A percentile compares a stretch with the other conserved stretches of the same genome.
phyloP scores from a whole-genome alignment of 2,329 filamentous ascomycete species.

The Fusarium nurragi region DNA sequence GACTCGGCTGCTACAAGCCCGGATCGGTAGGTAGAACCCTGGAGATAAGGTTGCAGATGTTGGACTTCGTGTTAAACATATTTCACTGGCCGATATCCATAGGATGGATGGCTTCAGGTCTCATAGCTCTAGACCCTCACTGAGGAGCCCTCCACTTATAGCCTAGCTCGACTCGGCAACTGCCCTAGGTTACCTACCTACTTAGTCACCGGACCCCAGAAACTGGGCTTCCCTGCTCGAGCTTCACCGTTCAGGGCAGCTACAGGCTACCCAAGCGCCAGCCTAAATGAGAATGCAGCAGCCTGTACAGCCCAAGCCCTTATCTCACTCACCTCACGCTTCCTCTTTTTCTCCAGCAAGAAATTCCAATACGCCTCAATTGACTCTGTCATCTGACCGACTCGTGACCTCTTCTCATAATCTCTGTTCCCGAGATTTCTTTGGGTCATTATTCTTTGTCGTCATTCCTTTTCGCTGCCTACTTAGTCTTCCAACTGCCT shows the following conservation, averaged over 20 bases:
- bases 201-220: slow-evolving; percentile 40
- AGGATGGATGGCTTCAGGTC: neutral
- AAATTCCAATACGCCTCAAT: slow-evolving; percentile 28
- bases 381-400: slow-evolving; percentile 35
- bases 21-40: slow-evolving; percentile 6
- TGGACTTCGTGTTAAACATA: neutral
- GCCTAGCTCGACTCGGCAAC: slow-evolving; percentile 33
- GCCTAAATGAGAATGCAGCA: neutral
- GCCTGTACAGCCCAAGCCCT: slow-evolving; percentile 24
- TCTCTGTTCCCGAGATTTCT: slow-evolving; percentile 20
- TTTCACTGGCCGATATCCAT: slow-evolving; percentile 18
- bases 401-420: slow-evolving; percentile 16
- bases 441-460: slow-evolving; percentile 24
- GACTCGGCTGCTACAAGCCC: slow-evolving; percentile 3
- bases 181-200: slow-evolving; percentile 29
- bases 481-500: slow-evolving; percentile 6
- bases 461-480: slow-evolving; percentile 30
- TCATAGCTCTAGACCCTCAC: neutral
- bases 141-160: slow-evolving; percentile 31
- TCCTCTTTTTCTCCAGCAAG: slow-evolving; percentile 5
- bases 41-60: slow-evolving; percentile 14
- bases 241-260: slow-evolving; percentile 32
- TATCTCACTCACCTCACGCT: slow-evolving; percentile 33
- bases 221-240: slow-evolving; percentile 14
- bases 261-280: neutral